These are phyloP conservation scores for Saccharomycopsis sp. DNA, from an alignment of 805 yeast species.

Conservation along the genomic window DNA sequence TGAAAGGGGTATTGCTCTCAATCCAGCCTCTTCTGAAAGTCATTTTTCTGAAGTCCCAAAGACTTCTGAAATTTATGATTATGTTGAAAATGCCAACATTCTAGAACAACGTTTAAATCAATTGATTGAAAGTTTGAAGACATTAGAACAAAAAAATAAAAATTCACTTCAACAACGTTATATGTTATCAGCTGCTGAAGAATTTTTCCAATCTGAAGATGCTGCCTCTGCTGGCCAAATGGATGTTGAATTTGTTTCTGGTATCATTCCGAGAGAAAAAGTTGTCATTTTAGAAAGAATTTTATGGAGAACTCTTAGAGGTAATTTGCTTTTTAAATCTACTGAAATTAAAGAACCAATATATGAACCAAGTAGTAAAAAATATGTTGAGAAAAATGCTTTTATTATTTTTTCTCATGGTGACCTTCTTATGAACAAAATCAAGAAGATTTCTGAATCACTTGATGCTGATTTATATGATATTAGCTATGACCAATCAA, in stretches of 20 bases:
- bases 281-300: conserved; percentile 53
- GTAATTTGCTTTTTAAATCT: conserved; percentile 54
- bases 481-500: conserved; percentile 34
- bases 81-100: conserved; percentile 38
- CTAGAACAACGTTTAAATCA: conserved; percentile 45
- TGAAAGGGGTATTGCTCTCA: conserved; percentile 18
- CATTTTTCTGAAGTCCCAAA: conserved; percentile 22
- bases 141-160: conserved; percentile 38
- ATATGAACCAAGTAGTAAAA: conserved; percentile 43
- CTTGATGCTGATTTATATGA: conserved; percentile 52
- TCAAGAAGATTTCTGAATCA: conserved; percentile 58
- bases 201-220: conserved; percentile 28
- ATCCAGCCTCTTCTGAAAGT: conserved; percentile 21
- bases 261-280: conserved; percentile 54
- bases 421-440: conserved; percentile 45
- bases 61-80: conserved; percentile 41
- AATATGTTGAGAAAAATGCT: conserved; percentile 42
- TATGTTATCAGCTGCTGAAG: conserved; percentile 39
- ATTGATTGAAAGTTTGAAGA: conserved; percentile 36
- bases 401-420: conserved; percentile 69
- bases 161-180: conserved; percentile 54
- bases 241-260: conserved; percentile 44
- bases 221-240: conserved; percentile 16
- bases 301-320: conserved; percentile 66
- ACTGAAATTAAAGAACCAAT: conserved; percentile 45